phyloP scores from a whole-genome alignment of 2,329 filamentous ascomycete genomes.

The Ambrosiella cleistominuta region DNA sequence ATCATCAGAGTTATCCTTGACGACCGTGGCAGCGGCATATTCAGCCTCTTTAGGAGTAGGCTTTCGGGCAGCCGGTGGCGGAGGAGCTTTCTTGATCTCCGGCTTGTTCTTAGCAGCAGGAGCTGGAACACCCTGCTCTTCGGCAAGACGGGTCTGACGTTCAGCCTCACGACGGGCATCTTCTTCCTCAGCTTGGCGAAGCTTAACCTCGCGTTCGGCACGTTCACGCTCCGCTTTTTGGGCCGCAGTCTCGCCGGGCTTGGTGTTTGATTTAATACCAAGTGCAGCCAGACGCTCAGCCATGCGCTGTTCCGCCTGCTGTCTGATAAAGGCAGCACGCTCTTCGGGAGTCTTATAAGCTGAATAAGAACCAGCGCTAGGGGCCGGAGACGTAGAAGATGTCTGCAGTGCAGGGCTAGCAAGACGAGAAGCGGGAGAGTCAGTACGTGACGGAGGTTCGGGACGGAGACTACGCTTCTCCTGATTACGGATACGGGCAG shows the following conservation, averaged over 20 bases:
- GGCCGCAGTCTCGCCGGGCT: slow-evolving; percentile 60
- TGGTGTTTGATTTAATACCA: slow-evolving; percentile 69
- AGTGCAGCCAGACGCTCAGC: slow-evolving; percentile 86
- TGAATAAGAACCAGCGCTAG: slow-evolving; percentile 48
- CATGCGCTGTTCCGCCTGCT: slow-evolving; percentile 93
- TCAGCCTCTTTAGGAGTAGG: slow-evolving; percentile 36
- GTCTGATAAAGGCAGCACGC: slow-evolving; percentile 86
- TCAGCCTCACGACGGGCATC: slow-evolving; percentile 78
- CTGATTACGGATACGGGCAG: slow-evolving; percentile 48
- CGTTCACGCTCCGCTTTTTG: slow-evolving; percentile 81
- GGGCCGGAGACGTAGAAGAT: slow-evolving; percentile 25
- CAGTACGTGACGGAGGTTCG: slow-evolving; percentile 28
- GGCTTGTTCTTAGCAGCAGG: slow-evolving; percentile 30
- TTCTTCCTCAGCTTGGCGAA: slow-evolving; percentile 83
- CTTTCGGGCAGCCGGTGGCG: slow-evolving; percentile 69
- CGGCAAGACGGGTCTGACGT: slow-evolving; percentile 63
- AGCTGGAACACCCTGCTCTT: slow-evolving; percentile 51
- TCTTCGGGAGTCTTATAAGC: slow-evolving; percentile 85
- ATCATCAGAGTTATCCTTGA: slow-evolving; percentile 38
- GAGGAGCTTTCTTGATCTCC: slow-evolving; percentile 47
- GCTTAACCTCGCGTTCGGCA: slow-evolving; percentile 69
- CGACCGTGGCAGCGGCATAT: slow-evolving; percentile 30
- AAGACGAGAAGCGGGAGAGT: slow-evolving; percentile 32
- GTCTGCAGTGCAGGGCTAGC: slow-evolving; percentile 23
- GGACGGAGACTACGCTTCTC: slow-evolving; percentile 33